Conservation (phyloP, 495 filamentous ascomycete genomes). For the Tuber umbilicatum region DNA sequence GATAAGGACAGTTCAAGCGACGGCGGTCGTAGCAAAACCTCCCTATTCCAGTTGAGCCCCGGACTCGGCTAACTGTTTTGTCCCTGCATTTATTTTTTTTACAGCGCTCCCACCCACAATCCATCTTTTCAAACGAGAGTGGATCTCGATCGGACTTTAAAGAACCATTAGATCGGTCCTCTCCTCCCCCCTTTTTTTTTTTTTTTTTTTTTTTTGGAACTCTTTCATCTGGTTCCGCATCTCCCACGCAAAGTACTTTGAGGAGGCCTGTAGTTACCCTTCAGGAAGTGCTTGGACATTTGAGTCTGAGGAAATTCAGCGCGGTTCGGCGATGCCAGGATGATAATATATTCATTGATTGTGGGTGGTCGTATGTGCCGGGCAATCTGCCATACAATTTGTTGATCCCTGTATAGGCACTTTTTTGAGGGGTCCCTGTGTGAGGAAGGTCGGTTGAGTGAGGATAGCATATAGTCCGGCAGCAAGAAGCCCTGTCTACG, state of each 20-base stretch:
- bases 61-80: not conserved
- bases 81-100: not conserved
- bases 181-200: no score
- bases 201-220: not conserved
- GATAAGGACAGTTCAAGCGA: no score
- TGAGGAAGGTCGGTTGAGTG: not conserved
- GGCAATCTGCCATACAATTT: no score
- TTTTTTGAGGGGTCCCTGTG: not conserved
- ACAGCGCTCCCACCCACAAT: no score
- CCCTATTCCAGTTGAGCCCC: no score
- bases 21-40: no score
- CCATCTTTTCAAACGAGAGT: not conserved
- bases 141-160: not conserved
- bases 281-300: no score
- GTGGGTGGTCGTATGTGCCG: no score
- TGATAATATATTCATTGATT: no score
- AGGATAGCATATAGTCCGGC: not conserved
- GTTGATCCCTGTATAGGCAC: no score
- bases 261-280: not conserved
- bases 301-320: no score
- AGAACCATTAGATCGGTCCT: not conserved
- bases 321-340: no score
- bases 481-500: not conserved
- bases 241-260: not conserved
- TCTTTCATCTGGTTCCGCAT: not conserved